Conservation (phyloP, 2,329 filamentous ascomycete species). For the Fusarium sp. region DNA sequence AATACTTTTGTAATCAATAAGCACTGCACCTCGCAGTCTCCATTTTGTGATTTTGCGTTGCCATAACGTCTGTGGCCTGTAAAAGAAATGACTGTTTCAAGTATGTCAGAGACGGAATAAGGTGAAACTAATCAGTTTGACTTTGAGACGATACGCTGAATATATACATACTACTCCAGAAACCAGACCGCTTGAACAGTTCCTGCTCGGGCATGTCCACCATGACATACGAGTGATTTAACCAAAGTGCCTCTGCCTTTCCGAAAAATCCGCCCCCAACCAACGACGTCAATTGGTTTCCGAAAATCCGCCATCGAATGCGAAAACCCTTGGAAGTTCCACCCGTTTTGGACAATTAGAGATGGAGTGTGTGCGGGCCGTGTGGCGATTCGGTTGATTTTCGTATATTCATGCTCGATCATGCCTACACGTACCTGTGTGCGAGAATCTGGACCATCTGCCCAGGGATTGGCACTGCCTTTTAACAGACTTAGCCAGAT, state of each 20-base stretch:
- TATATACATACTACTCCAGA: background rate
- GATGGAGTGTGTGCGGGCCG: constrained; percentile 13
- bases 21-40: background rate
- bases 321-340: constrained; percentile 26
- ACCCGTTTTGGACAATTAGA: constrained; percentile 9
- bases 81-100: background rate
- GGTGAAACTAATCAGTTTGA: background rate
- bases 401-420: background rate
- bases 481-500: background rate
- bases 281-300: constrained; percentile 18
- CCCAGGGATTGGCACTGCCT: background rate
- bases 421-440: background rate
- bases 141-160: background rate
- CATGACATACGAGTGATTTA: constrained; percentile 29
- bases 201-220: constrained; percentile 1
- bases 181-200: background rate
- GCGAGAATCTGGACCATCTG: background rate
- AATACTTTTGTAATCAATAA: background rate
- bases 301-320: constrained; percentile 25
- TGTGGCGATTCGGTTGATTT: constrained; percentile 15
- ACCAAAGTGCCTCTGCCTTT: constrained; percentile 7
- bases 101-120: background rate
- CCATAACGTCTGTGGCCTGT: background rate
- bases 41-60: too few relatives aligned
- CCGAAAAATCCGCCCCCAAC: constrained; percentile 17